Percentiles rank a stretch among this genome's conserved stretches.
Evolutionary conservation across 768 basidiomycete species (phyloP).

Genomic region (Tulasnella sp.): DNA sequence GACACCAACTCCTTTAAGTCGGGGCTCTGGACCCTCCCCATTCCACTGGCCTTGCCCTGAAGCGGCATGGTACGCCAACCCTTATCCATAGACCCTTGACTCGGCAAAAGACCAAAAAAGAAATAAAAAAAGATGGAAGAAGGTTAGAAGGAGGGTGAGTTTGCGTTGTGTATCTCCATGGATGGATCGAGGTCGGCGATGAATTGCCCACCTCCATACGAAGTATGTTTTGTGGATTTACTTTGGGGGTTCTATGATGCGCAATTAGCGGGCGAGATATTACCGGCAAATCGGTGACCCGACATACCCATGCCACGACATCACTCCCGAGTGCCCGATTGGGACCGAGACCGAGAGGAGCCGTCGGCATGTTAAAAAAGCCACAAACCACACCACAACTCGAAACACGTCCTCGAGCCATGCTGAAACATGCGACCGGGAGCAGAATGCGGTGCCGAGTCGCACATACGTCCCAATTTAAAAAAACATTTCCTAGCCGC

Average conservation of each 20-base stretch:
- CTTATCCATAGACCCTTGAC: not conserved
- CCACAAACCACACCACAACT: not conserved
- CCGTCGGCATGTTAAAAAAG: constrained; percentile 18
- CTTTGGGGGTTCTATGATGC: not conserved
- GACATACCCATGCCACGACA: not conserved
- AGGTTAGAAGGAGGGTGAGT: not conserved
- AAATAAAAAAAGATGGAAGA: not conserved
- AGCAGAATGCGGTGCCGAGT: too few relatives aligned
- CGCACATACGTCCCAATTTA: too few relatives aligned
- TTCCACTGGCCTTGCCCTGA: constrained; percentile 10
- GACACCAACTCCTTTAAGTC: constrained; percentile 15
- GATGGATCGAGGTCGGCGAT: not conserved
- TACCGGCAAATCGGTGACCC: not conserved
- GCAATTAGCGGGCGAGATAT: constrained; percentile 6
- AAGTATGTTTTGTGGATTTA: not conserved
- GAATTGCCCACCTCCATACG: not conserved
- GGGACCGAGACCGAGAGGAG: constrained; percentile 4
- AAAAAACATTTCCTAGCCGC: not conserved
- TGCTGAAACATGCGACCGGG: not conserved
- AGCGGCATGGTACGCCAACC: constrained; percentile 10
- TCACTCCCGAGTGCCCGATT: not conserved
- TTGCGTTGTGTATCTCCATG: not conserved
- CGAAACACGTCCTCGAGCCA: not conserved
- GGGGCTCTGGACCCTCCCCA: constrained; percentile 9
- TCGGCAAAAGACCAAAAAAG: not conserved